Evolutionary conservation across 768 basidiomycete genomes (phyloP), one percentile per base, ranked within the genome.

Genomic region (Neoboletus brunneissimus): DNA sequence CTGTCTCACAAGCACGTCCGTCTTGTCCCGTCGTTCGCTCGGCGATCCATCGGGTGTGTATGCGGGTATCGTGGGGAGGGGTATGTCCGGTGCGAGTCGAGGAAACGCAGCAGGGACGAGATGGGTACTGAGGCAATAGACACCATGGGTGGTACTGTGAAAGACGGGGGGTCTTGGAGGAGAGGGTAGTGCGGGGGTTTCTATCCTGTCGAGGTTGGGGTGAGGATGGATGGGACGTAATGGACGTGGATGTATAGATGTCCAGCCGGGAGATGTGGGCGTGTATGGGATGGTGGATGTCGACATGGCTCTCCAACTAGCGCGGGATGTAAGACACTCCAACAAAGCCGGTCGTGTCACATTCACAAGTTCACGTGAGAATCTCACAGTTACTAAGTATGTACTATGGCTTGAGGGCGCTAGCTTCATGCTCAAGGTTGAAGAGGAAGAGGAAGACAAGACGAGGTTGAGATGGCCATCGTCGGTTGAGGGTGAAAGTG

Each of bases 41-140:
- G 54, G 16, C 1, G 53, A 46, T 27, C 3, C 52, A 18, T 48
- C 23, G 10, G 54, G 35, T 1, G 43, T 42, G 41, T 54, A 61
- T 10, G 53, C 2, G 9, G 71, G 71, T 38, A 61, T 46, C 48
- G 58, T 43, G 1, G 62, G 66, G 5, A 64, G 58, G 22, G 71
- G 67, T 43, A 63, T 47, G 18, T 71, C 54, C 4, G 67, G 67
- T 7, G 44, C 41, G 18, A 61, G 45, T 12, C 70, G 59, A 16
- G 72, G 70, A 50, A 57, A 71, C 8, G 66, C 66, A 13, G 68
- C 68, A 0, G 71, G 72, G 31, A 72, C 45, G 53, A 72, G 48
- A 20, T 72, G 71, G 12, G 70, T 72, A 10, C 58, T 72, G 45
- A 71, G 59, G 13, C 38, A 54, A 46, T 68, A 72, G 15, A 51